phyloP scores from a whole-genome alignment of 2,329 filamentous ascomycete genomes.

The Alternaria sp. region DNA sequence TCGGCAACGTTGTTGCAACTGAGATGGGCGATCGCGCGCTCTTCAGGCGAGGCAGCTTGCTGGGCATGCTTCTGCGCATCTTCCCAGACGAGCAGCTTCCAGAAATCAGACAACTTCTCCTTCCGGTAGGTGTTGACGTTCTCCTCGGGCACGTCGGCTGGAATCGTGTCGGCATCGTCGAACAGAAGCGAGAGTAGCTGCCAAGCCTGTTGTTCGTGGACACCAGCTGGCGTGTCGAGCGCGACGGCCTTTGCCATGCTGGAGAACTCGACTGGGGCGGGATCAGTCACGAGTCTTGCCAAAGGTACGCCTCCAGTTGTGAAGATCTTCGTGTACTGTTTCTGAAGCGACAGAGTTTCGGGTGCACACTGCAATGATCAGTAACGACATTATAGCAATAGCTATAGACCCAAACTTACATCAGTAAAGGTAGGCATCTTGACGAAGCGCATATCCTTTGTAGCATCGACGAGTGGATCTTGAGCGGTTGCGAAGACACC shows the following conservation, averaged over 20 bases:
- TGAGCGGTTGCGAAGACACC: constrained; percentile 62
- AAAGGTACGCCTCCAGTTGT: constrained; percentile 63
- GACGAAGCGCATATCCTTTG: constrained; percentile 69
- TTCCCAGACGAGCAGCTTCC: constrained; percentile 54
- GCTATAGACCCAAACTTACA: constrained; percentile 36
- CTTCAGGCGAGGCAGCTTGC: constrained; percentile 71
- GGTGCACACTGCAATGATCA: constrained; percentile 58
- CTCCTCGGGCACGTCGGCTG: constrained; percentile 52
- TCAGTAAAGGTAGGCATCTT: constrained; percentile 61
- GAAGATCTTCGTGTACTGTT: constrained; percentile 57
- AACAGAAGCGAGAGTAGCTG: constrained; percentile 86
- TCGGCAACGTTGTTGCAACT: constrained; percentile 80
- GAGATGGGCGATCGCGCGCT: constrained; percentile 82
- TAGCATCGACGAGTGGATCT: constrained; percentile 66
- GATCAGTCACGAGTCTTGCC: constrained; percentile 57
- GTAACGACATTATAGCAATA: constrained; percentile 13
- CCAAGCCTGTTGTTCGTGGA: constrained; percentile 80
- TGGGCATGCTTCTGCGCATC: constrained; percentile 56
- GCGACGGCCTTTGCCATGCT: constrained; percentile 55
- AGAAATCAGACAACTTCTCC: constrained; percentile 73
- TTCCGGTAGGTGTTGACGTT: constrained; percentile 54
- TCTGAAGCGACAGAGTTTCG: constrained; percentile 63
- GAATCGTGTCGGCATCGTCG: constrained; percentile 59
- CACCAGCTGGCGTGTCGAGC: constrained; percentile 45
- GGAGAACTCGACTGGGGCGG: constrained; percentile 60